Percentiles rank a stretch among this genome's conserved stretches.
Evolutionary conservation across 2,329 filamentous ascomycete species (phyloP).

Genomic region (Penicillium sp.): DNA sequence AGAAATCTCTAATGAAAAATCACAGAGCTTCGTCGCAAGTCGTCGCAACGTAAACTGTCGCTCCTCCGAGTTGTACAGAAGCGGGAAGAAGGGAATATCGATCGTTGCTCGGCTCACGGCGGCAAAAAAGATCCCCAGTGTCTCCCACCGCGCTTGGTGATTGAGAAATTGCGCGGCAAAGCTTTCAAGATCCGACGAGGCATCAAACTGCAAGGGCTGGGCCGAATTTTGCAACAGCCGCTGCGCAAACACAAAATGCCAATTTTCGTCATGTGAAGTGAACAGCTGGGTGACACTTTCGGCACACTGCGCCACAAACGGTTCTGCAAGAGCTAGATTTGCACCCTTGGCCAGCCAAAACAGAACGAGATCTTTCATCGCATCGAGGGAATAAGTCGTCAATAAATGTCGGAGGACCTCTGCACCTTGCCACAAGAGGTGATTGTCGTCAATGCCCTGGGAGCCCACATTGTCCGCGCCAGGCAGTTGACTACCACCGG

Average conservation of each 20-base stretch:
- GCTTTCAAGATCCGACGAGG: conserved; percentile 8
- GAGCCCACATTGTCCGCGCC: conserved; percentile 8
- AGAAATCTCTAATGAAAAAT: conserved; percentile 34
- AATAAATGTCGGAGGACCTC: conserved; percentile 21
- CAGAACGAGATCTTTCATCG: conserved; percentile 21
- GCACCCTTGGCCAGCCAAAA: conserved; percentile 24
- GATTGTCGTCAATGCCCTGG: conserved; percentile 17
- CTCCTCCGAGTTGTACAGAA: conserved; percentile 24
- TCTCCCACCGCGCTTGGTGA: conserved; percentile 35
- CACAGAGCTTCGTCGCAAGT: conserved; percentile 25
- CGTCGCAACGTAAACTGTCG: conserved; percentile 22
- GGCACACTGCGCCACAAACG: conserved; percentile 19
- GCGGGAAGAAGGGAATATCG: conserved; percentile 26
- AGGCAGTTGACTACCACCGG: not conserved
- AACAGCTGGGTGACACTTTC: conserved; percentile 22
- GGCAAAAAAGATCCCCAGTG: conserved; percentile 35
- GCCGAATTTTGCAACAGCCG: conserved; percentile 19
- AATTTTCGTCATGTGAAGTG: conserved; percentile 17
- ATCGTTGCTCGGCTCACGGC: conserved; percentile 32
- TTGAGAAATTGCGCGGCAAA: conserved; percentile 22
- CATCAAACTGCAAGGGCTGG: conserved; percentile 13
- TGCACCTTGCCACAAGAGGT: conserved; percentile 21
- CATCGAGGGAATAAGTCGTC: conserved; percentile 14
- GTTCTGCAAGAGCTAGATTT: conserved; percentile 22
- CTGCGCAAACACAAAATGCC: conserved; percentile 21